A percentile compares a stretch with the other conserved stretches of the same genome.
phyloP scores from a whole-genome alignment of 768 basidiomycete species.

The Rickenella mellea region DNA sequence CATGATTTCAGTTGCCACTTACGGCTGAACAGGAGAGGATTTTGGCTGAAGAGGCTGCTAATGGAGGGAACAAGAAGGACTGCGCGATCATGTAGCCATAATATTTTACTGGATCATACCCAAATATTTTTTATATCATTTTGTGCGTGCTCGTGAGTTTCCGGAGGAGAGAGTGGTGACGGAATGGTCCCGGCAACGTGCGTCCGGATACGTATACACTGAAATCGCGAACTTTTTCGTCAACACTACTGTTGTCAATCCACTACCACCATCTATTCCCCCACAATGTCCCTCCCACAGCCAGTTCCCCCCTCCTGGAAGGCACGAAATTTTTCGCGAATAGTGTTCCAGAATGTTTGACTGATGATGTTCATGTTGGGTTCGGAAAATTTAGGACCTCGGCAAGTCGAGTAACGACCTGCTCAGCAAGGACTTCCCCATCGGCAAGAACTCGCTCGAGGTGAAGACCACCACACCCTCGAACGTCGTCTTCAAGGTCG shows the following conservation, averaged over 20 bases:
- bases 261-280: constrained; percentile 15
- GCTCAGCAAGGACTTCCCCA: constrained; percentile 85
- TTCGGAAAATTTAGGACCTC: constrained; percentile 50
- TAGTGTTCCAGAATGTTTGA: background rate
- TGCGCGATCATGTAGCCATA: too few relatives aligned
- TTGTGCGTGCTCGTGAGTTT: too few relatives aligned
- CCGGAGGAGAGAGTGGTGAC: too few relatives aligned
- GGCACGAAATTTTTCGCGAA: constrained; percentile 30
- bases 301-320: constrained; percentile 98
- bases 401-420: constrained; percentile 98
- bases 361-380: constrained; percentile 1
- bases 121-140: too few relatives aligned
- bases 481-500: constrained; percentile 89
- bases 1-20: too few relatives aligned
- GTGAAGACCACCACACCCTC: constrained; percentile 87
- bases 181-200: too few relatives aligned
- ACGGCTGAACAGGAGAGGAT: too few relatives aligned
- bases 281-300: constrained; percentile 81
- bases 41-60: too few relatives aligned
- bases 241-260: constrained; percentile 13
- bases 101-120: too few relatives aligned
- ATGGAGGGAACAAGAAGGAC: too few relatives aligned
- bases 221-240: too few relatives aligned
- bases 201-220: too few relatives aligned
- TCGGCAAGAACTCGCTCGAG: constrained; percentile 63